These are phyloP conservation scores for Fraxinus greggii DNA, from an alignment of 305 asterid species.

Conservation along the genomic window DNA sequence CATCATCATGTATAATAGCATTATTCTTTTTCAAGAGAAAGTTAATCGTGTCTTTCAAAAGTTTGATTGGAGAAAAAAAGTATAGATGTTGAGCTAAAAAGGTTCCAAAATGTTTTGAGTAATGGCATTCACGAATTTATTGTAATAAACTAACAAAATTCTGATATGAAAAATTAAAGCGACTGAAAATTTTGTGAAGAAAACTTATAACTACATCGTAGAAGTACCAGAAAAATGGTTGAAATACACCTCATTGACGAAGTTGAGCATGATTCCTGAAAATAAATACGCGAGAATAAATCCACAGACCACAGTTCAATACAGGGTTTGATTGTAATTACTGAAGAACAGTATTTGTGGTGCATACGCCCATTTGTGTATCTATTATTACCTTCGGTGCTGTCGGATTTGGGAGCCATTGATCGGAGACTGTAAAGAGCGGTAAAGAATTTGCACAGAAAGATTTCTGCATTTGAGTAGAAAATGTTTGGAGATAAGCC, in stretches of 20 bases:
- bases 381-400: constrained; percentile 58
- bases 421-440: constrained; percentile 36
- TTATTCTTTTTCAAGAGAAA: too few relatives aligned
- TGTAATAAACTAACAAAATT: too few relatives aligned
- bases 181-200: neutral
- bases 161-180: too few relatives aligned
- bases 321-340: neutral
- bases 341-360: neutral
- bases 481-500: too few relatives aligned
- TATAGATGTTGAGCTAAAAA: too few relatives aligned
- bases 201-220: neutral
- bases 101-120: too few relatives aligned
- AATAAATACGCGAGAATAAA: constrained; percentile 10
- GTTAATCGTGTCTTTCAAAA: too few relatives aligned
- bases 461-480: too few relatives aligned
- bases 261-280: constrained; percentile 92
- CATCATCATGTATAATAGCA: too few relatives aligned
- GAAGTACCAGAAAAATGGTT: neutral
- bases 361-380: neutral
- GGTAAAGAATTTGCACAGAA: constrained; percentile 29
- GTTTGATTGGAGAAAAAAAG: too few relatives aligned
- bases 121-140: too few relatives aligned
- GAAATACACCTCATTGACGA: constrained; percentile 76
- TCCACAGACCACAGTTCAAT: neutral
- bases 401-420: constrained; percentile 91